Base-by-base conservation (phyloP, 768 basidiomycete species). In the Lactarius deliciosus region DNA sequence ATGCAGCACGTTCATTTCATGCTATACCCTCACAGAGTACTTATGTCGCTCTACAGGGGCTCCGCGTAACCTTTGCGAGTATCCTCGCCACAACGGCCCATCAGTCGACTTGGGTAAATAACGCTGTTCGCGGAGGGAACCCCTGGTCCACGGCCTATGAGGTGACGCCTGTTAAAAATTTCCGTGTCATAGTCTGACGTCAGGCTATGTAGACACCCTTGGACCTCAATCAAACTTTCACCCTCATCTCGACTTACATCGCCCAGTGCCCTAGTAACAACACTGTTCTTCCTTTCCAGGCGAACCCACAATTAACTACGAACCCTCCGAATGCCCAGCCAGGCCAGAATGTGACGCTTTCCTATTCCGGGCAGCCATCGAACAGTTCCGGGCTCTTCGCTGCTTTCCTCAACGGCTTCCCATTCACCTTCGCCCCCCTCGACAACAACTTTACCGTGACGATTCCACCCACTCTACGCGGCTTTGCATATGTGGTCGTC, bases 71-170 rank as follows among this genome's bases (percentile, higher is more conserved):
- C 4, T 34, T 56, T 4, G 63, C 56, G 16, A 54, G 47, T 22
- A 89, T 92, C 70, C 78, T 90, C 22, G 78, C 81, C 32, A 80
- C 79, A 56, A 85, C 87, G 74, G 77, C 83, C 59, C 78, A 84
- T 50, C 85, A 86, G 71, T 77, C 79, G 25, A 76, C 80, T 11
- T 87, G 85, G 84, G 69, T 85, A 36, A 69, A 75, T 60, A 76
- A 79, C 13, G 77, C 78, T n/a, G 79, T 81, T 16, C 70, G 74
- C 60, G 76, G 80, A 60, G 72, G 71, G 32, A 73, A 79, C 38
- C 75, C 81, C 2, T 85, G 83, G 82, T 79, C 80, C 63, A 78
- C 79, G 8, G 74, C 82, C 3, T 82, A 82, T 74, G 82, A 84
- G 70, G 73, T 74, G 63, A 40, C 32, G 57, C 34, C 15, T 13